Conservation (phyloP, 2,329 filamentous ascomycete species). For the Thelonectria discophora region DNA sequence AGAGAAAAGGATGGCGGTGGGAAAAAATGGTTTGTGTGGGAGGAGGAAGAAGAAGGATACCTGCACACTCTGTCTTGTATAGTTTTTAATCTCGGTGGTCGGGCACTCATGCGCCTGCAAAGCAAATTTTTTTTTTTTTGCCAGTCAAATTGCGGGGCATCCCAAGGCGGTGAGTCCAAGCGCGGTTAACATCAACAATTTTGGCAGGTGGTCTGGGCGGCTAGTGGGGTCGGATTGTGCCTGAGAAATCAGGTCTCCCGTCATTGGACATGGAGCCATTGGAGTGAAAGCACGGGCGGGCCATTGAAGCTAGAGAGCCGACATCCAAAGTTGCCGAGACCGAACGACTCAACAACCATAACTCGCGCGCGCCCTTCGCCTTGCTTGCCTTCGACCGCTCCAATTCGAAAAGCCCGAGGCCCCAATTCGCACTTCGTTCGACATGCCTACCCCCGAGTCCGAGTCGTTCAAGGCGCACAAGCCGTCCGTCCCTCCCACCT, state of each 20-base stretch:
- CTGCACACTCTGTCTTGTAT: slow-evolving; percentile 24
- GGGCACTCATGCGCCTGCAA: slow-evolving; percentile 32
- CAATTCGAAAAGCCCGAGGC: slow-evolving; percentile 25
- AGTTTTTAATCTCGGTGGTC: slow-evolving; percentile 39
- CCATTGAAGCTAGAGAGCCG: slow-evolving; percentile 37
- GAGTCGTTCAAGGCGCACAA: slow-evolving; percentile 84
- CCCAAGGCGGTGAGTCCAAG: slow-evolving; percentile 48
- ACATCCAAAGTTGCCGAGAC: slow-evolving; percentile 40
- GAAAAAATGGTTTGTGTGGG: slow-evolving; percentile 25
- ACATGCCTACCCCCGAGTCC: slow-evolving; percentile 86
- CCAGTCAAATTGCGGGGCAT: slow-evolving; percentile 47
- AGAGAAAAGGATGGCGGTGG: slow-evolving; percentile 9
- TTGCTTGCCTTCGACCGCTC: slow-evolving; percentile 25
- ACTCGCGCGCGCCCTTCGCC: slow-evolving; percentile 29
- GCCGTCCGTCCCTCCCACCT: slow-evolving; percentile 81
- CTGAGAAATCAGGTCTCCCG: slow-evolving; percentile 44
- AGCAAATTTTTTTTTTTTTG: slow-evolving; percentile 44
- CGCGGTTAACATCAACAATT: slow-evolving; percentile 19
- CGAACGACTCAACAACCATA: slow-evolving; percentile 29
- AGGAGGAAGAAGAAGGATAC: slow-evolving; percentile 33
- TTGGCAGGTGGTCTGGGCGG: slow-evolving; percentile 35
- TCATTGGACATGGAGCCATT: slow-evolving; percentile 35
- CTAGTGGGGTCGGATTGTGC: slow-evolving; percentile 30
- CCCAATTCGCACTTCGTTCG: slow-evolving; percentile 33
- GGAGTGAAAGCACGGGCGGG: no score